phyloP scores from a whole-genome alignment of 2,329 filamentous ascomycete species.

The Phaeosphaeria sp. region DNA sequence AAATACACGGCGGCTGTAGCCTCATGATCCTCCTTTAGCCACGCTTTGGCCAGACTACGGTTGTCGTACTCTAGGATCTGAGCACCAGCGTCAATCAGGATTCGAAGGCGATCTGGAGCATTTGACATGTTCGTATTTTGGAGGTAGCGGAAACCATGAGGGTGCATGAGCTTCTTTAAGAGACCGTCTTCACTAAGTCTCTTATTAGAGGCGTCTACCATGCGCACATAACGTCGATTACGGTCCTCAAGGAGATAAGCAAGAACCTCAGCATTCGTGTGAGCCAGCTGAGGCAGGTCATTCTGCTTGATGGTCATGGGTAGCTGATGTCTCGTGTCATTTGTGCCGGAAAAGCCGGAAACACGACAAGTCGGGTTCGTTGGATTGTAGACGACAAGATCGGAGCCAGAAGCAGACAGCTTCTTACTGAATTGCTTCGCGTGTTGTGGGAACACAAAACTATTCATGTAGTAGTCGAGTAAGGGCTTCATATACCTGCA shows the following conservation, averaged over 20 bases:
- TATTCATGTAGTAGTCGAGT: conserved; percentile 71
- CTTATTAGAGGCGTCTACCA: conserved; percentile 30
- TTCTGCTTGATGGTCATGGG: conserved; percentile 68
- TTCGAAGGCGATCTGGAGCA: conserved; percentile 47
- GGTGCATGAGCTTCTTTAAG: conserved; percentile 47
- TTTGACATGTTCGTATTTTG: not conserved
- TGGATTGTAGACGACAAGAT: conserved; percentile 60
- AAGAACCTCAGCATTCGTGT: conserved; percentile 70
- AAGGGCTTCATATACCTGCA: conserved; percentile 21
- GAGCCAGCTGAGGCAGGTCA: conserved; percentile 62
- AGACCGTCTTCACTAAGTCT: conserved; percentile 57
- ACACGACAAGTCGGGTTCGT: conserved; percentile 49
- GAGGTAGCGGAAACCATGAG: not conserved
- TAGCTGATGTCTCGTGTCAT: conserved; percentile 66
- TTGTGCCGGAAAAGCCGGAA: conserved; percentile 76
- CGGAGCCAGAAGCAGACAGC: conserved; percentile 71
- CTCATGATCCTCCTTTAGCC: conserved; percentile 56
- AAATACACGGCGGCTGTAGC: conserved; percentile 64
- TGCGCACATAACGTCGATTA: conserved; percentile 57
- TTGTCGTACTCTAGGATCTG: conserved; percentile 69
- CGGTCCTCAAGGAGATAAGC: conserved; percentile 62
- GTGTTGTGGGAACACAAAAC: conserved; percentile 69
- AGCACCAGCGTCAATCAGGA: conserved; percentile 70
- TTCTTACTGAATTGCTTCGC: conserved; percentile 70
- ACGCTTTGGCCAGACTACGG: conserved; percentile 54